Evolutionary conservation across 192 early-diverging fungal species (phyloP).

Genomic region (Linnemannia exigua): DNA sequence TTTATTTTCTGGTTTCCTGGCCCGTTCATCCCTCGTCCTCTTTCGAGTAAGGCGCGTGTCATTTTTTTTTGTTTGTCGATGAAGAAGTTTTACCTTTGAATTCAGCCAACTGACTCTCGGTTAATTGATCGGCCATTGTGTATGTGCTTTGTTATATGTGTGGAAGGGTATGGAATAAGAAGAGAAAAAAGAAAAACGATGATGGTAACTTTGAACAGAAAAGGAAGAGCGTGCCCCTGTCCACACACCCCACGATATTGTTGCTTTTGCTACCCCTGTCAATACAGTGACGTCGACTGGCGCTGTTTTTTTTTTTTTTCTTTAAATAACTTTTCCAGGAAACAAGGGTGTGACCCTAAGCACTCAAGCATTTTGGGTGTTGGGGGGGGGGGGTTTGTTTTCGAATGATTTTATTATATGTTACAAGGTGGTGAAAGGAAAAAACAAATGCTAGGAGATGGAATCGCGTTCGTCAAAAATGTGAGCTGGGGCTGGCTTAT

Average conservation of each 20-base stretch:
- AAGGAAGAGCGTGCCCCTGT: not conserved
- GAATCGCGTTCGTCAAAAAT: not conserved
- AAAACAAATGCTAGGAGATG: not conserved
- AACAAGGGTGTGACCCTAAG: too few relatives aligned
- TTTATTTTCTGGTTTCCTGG: not conserved
- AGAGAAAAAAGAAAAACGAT: conserved; percentile 11
- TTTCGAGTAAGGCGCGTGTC: not conserved
- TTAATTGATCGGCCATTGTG: conserved; percentile 84
- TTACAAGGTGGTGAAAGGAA: conserved; percentile 23
- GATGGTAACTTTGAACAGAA: not conserved
- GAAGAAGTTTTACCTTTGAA: conserved; percentile 72
- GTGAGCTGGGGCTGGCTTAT: conserved; percentile 14
- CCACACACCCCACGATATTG: not conserved
- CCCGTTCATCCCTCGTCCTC: not conserved
- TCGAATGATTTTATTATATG: conserved; percentile 32
- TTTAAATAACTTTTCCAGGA: too few relatives aligned
- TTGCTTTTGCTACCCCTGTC: too few relatives aligned
- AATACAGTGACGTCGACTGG: too few relatives aligned
- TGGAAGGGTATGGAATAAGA: conserved; percentile 5
- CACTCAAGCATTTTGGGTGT: too few relatives aligned
- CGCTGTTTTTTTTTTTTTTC: too few relatives aligned
- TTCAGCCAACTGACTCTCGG: conserved; percentile 90
- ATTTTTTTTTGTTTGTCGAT: not conserved
- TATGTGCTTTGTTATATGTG: not conserved
- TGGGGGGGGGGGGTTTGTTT: not conserved